Percentiles rank a stretch among this genome's conserved stretches.
phyloP scores from a whole-genome alignment of 177 flowering plant genomes.

The Telopea speciosissima region DNA sequence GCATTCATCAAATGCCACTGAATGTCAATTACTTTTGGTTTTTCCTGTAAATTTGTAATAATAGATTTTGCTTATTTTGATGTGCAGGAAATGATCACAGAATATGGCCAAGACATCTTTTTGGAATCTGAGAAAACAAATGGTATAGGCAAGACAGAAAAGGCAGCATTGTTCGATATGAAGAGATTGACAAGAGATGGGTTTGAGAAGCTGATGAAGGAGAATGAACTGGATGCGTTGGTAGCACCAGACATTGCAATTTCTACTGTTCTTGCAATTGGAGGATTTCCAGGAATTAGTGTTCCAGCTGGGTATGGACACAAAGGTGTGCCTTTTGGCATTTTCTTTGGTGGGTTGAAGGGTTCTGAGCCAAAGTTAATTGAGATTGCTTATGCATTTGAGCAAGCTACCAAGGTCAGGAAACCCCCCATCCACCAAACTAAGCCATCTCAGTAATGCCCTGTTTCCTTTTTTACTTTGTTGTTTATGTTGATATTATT shows the following conservation, averaged over 20 bases:
- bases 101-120: conserved; percentile 19
- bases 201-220: conserved; percentile 34
- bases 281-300: conserved; percentile 42
- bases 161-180: conserved; percentile 23
- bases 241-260: conserved; percentile 20
- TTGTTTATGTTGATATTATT: too few relatives aligned
- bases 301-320: conserved; percentile 36
- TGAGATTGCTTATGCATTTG: conserved; percentile 42
- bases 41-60: too few relatives aligned
- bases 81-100: conserved; percentile 21
- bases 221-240: conserved; percentile 40
- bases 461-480: background rate
- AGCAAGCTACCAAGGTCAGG: conserved; percentile 26
- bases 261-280: conserved; percentile 26
- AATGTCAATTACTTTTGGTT: too few relatives aligned
- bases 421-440: background rate
- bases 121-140: conserved; percentile 10
- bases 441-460: background rate
- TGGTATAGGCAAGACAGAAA: conserved; percentile 14
- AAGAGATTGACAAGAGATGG: conserved; percentile 17
- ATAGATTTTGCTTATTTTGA: background rate
- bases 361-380: conserved; percentile 36
- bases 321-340: conserved; percentile 30
- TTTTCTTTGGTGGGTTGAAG: conserved; percentile 33
- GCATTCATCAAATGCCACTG: too few relatives aligned